phyloP scores from a whole-genome alignment of 306 rosid species.

The barrel medic (Medicago truncatula) region DNA sequence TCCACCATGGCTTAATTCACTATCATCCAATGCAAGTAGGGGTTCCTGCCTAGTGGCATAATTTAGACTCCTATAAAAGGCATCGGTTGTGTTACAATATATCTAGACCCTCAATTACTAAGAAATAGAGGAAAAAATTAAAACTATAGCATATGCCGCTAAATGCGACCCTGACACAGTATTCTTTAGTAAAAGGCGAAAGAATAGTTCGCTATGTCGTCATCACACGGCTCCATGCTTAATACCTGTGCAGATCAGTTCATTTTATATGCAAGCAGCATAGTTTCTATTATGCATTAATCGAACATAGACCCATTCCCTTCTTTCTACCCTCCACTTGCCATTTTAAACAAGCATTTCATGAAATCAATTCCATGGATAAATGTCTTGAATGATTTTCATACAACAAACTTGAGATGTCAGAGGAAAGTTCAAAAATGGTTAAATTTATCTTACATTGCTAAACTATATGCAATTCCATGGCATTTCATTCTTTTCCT shows the following conservation, averaged over 20 bases:
- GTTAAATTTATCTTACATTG: constrained; percentile 52
- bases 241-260: too few species aligned
- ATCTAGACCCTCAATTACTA: too few species aligned
- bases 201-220: constrained; percentile 49
- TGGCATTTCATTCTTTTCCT: too few species aligned
- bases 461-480: too few species aligned
- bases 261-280: too few species aligned
- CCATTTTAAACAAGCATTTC: too few species aligned
- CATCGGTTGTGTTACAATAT: not conserved
- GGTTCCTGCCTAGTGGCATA: not conserved
- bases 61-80: constrained; percentile 8
- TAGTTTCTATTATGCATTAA: too few species aligned
- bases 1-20: not conserved
- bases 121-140: not conserved
- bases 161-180: constrained; percentile 30
- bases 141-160: not conserved
- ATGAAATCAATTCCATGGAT: too few species aligned
- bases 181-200: constrained; percentile 57
- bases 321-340: too few species aligned
- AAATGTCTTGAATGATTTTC: constrained; percentile 47
- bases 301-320: too few species aligned
- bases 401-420: constrained; percentile 61
- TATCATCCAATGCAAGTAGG: not conserved
- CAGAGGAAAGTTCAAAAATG: constrained; percentile 95
- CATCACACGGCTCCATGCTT: not conserved